Conservation (phyloP, 495 filamentous ascomycete species). For the Xylaria telfairii region DNA sequence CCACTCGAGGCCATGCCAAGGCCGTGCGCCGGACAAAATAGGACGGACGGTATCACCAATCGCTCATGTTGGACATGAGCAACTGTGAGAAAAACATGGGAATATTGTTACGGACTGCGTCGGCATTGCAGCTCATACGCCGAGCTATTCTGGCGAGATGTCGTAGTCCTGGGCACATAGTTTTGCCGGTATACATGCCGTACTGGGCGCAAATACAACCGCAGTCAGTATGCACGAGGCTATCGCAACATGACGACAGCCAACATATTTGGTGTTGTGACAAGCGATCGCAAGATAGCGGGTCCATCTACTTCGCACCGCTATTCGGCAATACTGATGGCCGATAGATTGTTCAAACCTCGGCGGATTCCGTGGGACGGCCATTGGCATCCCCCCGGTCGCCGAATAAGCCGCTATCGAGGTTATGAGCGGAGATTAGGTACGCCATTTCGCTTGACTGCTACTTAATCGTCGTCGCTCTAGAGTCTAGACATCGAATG, state of each 20-base stretch:
- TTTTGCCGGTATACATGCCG: conserved; percentile 27
- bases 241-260: conserved; percentile 26
- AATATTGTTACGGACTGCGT: conserved; percentile 24
- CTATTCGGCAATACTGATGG: conserved; percentile 14
- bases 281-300: conserved; percentile 18
- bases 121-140: conserved; percentile 18
- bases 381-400: conserved; percentile 21
- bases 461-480: conserved; percentile 16
- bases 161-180: conserved; percentile 21
- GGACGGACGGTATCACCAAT: conserved; percentile 17
- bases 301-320: conserved; percentile 13
- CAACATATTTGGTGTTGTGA: conserved; percentile 22
- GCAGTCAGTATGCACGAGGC: conserved; percentile 16
- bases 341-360: not conserved
- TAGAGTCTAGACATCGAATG: not conserved
- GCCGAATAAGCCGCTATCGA: conserved; percentile 25
- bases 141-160: conserved; percentile 24
- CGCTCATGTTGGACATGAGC: conserved; percentile 11
- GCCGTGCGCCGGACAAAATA: not conserved
- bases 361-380: conserved; percentile 19
- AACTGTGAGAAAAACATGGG: conserved; percentile 6
- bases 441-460: conserved; percentile 12
- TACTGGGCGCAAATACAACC: conserved; percentile 20
- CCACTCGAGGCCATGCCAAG: not conserved
- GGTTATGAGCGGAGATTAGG: not conserved